A percentile compares a stretch with the other conserved stretches of the same genome.
phyloP scores from a whole-genome alignment of 192 early-diverging fungal genomes.

The Paraglomus brasilianum region DNA sequence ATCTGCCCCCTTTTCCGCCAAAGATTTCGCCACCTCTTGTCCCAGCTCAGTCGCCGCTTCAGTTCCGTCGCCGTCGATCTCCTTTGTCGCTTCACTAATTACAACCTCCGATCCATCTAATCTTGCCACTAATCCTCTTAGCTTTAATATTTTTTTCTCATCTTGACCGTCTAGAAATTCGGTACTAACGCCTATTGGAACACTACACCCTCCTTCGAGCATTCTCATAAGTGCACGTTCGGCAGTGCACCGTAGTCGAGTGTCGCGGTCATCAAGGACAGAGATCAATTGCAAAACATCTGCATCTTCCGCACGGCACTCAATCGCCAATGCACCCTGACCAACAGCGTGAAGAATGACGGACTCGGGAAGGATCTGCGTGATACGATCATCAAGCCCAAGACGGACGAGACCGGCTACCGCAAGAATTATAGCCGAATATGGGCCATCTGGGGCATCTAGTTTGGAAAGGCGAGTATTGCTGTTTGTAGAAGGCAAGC shows the following conservation, averaged over 20 bases:
- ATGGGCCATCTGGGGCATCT: constrained; percentile 68
- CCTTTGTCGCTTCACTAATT: constrained; percentile 44
- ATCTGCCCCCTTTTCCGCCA: constrained; percentile 45
- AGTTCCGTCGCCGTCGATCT: constrained; percentile 36
- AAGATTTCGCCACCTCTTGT: constrained; percentile 36
- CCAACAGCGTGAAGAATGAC: constrained; percentile 85
- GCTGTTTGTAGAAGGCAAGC: constrained; percentile 38
- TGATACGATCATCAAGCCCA: constrained; percentile 65
- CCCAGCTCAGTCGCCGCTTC: constrained; percentile 44
- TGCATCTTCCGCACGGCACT: constrained; percentile 70
- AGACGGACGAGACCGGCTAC: constrained; percentile 82
- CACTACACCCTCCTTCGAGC: constrained; percentile 93
- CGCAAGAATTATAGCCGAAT: constrained; percentile 80
- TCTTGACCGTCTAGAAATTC: constrained; percentile 40
- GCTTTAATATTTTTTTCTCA: constrained; percentile 39
- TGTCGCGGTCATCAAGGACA: constrained; percentile 63
- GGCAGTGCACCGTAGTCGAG: constrained; percentile 67
- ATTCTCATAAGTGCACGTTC: constrained; percentile 86
- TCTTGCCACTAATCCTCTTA: constrained; percentile 71
- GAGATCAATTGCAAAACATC: constrained; percentile 49
- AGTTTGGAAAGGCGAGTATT: constrained; percentile 88
- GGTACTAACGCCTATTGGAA: constrained; percentile 87
- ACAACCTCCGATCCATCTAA: constrained; percentile 73
- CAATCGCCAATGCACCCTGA: constrained; percentile 88
- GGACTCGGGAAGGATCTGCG: constrained; percentile 59